A percentile compares a stretch with the other conserved stretches of the same genome.
These are phyloP conservation scores for Asterella californica DNA, from an alignment of 225 moss, liverwort and hornwort genomes.

Conservation along the genomic window DNA sequence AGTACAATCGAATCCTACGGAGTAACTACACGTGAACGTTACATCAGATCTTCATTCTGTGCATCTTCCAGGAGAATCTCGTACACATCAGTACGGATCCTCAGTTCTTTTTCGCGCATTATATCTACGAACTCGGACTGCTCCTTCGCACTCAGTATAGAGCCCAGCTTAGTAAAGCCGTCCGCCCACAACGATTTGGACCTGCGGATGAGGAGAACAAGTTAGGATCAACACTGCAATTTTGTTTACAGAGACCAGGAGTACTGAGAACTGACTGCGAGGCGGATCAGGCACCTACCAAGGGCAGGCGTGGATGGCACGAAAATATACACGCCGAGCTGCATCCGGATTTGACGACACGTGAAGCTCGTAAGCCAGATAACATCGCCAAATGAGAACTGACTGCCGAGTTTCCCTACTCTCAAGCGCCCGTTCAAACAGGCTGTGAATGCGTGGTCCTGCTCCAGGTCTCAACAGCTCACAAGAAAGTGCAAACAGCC, in stretches of 20 bases:
- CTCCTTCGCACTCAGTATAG: conserved; percentile 79
- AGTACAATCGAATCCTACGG: conserved; percentile 1
- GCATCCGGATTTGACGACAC: conserved; percentile 63
- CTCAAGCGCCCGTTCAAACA: conserved; percentile 89
- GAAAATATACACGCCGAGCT: conserved; percentile 89
- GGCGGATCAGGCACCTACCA: conserved; percentile 39
- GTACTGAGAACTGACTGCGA: background rate
- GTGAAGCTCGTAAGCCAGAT: conserved; percentile 78
- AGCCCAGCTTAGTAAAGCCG: conserved; percentile 76
- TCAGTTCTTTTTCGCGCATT: conserved; percentile 87
- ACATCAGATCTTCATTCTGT: conserved; percentile 27
- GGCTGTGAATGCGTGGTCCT: conserved; percentile 70
- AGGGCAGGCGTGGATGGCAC: conserved; percentile 99
- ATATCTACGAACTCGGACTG: conserved; percentile 93
- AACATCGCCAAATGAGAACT: conserved; percentile 87
- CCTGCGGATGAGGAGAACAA: conserved; percentile 36
- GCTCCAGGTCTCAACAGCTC: conserved; percentile 55
- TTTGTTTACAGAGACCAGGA: no score
- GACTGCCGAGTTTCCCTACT: conserved; percentile 73
- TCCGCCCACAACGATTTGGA: conserved; percentile 91
- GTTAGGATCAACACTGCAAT: background rate
- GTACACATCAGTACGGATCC: conserved; percentile 84
- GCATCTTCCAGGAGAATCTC: conserved; percentile 90
- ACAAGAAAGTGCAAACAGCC: conserved; percentile 79
- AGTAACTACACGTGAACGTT: background rate